Evolutionary conservation across 192 early-diverging fungal genomes (phyloP).

Genomic region (Glomus cerebriforme): DNA sequence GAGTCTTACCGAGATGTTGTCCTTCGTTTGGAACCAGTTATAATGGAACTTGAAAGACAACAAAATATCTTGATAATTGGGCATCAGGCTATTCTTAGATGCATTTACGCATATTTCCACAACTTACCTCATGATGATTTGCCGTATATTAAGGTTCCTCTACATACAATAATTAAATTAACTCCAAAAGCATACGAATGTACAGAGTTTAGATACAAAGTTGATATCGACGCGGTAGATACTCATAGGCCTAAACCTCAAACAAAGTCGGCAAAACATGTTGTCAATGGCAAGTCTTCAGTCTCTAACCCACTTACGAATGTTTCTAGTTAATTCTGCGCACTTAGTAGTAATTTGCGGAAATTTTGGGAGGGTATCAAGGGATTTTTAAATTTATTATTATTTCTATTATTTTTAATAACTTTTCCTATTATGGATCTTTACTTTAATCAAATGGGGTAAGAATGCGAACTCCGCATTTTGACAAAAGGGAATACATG

Average conservation of each 20-base stretch:
- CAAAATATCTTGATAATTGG: constrained; percentile 95
- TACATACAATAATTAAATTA: constrained; percentile 96
- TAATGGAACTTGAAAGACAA: constrained; percentile 98
- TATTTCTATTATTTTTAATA: neutral
- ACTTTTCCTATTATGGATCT: neutral
- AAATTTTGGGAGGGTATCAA: no score
- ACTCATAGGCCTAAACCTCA: constrained; percentile 84
- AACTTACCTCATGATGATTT: constrained; percentile 92
- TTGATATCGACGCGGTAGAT: constrained; percentile 97
- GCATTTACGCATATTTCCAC: constrained; percentile 98
- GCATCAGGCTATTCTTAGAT: constrained; percentile 97
- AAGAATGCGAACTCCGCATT: neutral
- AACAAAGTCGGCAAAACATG: neutral
- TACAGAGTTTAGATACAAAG: constrained; percentile 88
- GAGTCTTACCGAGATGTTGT: constrained; percentile 96
- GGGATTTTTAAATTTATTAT: neutral
- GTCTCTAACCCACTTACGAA: neutral
- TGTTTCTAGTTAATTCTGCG: neutral
- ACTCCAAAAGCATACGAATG: constrained; percentile 97
- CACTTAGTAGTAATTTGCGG: neutral
- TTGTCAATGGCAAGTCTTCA: neutral
- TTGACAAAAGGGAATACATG: neutral
- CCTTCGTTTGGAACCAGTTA: constrained; percentile 94
- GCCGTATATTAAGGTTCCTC: constrained; percentile 98
- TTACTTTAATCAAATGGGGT: constrained; percentile 7